Base-by-base conservation (phyloP, 257 asterid species). In the Scutellaria baicalensis region DNA sequence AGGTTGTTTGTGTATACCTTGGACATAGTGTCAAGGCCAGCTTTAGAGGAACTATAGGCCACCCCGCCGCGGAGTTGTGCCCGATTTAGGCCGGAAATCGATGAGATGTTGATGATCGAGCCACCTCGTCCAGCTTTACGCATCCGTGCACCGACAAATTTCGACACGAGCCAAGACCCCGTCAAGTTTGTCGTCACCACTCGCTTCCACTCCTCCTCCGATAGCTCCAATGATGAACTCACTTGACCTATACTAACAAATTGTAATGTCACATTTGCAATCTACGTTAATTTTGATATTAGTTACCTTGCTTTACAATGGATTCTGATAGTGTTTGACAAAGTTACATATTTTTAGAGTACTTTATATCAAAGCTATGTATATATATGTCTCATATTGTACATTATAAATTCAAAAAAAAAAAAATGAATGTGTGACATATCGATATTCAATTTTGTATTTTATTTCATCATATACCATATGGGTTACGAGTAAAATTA, bases 121-220 rank as follows among this genome's bases (percentile, higher is more conserved):
- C 78, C 78, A 0, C 73, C 73, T 1, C 17, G 49, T 18, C 57
- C 56, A 33, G 57, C 42, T 1, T 12, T 16, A 16, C 69, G 58
- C 78, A 66, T 66, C 49, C 57, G 63, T 27, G 27, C 48, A 9
- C 73, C 63, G 9, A 74, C 69, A 17, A 0, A 14, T 49, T 66
- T 74, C 3, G 73, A n/a, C 31, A 74, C 69, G 1, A 66, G 39
- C 78, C 78, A 66, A n/a, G 78, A n/a, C 4, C 78, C 78, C 0
- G 42, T 66, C 49, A 74, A 11, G 69, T 74, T 74, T 39, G 78
- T 74, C 9, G 12, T 12, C 57, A 74, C 58, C 31, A 59, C 64
- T 0, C 14, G 31, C n/a, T 57, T 45, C 78, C 78, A 74, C 23
- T 66, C 78, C 40, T 66, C 50, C 11, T 64, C 78, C 0, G 64